These are phyloP conservation scores for Ilyonectria destructans DNA, from an alignment of 2,329 filamentous ascomycete genomes.

Conservation along the genomic window DNA sequence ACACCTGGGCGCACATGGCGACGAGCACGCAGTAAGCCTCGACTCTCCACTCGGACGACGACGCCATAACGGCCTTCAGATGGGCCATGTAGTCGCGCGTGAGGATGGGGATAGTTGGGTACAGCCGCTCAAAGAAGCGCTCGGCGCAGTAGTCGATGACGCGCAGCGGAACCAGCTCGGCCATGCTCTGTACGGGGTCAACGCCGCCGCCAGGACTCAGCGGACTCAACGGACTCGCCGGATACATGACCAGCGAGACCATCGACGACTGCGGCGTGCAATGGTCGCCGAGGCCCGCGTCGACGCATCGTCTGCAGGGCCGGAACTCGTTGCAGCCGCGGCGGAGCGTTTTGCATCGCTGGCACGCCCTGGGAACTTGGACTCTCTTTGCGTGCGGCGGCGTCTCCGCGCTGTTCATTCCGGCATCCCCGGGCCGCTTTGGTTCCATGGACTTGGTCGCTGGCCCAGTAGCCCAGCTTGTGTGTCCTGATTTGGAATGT, in stretches of 20 bases:
- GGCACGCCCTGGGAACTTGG: conserved; percentile 62
- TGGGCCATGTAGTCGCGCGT: conserved; percentile 56
- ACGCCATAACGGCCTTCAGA: conserved; percentile 46
- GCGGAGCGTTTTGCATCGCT: conserved; percentile 60
- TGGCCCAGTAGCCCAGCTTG: not conserved
- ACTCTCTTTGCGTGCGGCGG: conserved; percentile 52
- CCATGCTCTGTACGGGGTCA: conserved; percentile 46
- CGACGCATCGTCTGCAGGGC: conserved; percentile 61
- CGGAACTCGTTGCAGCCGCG: conserved; percentile 63
- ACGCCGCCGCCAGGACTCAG: not conserved
- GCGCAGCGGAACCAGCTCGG: conserved; percentile 52
- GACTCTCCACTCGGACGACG: conserved; percentile 46
- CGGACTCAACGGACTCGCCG: not conserved
- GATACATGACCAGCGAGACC: conserved; percentile 26
- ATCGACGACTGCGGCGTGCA: conserved; percentile 51
- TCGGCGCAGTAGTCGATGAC: conserved; percentile 58
- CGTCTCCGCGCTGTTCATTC: not conserved
- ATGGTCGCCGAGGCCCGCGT: conserved; percentile 59
- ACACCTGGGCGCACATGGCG: conserved; percentile 59
- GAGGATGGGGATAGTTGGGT: conserved; percentile 62
- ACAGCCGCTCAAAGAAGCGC: conserved; percentile 59
- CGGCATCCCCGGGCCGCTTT: not conserved
- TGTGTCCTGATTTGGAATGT: not conserved
- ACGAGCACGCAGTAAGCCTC: conserved; percentile 58
- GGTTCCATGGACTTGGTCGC: conserved; percentile 1